Evolutionary conservation across 2,329 filamentous ascomycete genomes (phyloP), one percentile per base, ranked within the genome.

Genomic region (Pseudocercospora musae): DNA sequence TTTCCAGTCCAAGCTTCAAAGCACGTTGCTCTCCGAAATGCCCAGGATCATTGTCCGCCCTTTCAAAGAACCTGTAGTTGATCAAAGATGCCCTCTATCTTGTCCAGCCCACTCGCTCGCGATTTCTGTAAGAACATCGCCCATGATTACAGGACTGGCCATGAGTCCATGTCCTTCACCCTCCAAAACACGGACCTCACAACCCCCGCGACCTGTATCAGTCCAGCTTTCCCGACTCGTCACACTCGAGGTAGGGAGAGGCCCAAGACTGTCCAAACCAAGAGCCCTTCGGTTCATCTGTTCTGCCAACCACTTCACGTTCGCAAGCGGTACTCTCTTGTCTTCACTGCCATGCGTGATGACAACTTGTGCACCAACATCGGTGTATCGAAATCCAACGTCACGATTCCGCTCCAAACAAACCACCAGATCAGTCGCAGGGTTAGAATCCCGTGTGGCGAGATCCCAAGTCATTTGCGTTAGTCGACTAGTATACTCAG

Each of bases 341-440:
- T 99, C 95, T 70, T 90, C 88, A 72, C 87, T 91, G 40, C 95
- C 95, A 74, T 99, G 95, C 72, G 97, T 94, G 67, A 99, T 96
- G 23, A 97, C 89, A 0, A 98, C 90, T 0, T 91, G 86, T 8
- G 92, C 86, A 5, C 90, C 96, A 68, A 99, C 96, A 74, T 99
- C 95, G 18, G 96, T 94, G 73, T 99, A 99, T 55, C 93, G 87
- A 79, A 99, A 99, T 0, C 95, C 95, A 70, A 99, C 96, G 0
- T 90, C 88, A 71, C 96, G 92, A 27, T 91, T 86, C 21, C 95
- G 87, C 76, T 99, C 95, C 1, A 99, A 82, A 73, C 95, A 99
- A 5, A 97, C 90, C 0, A 99, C 81, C 18, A 99, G 80, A 75
- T 99, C 95, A 0, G 96, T 91, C 0, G 95, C 94, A 0, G 95